Conservation (phyloP, 495 filamentous ascomycete species). For the Annulohypoxylon maeteangense region DNA sequence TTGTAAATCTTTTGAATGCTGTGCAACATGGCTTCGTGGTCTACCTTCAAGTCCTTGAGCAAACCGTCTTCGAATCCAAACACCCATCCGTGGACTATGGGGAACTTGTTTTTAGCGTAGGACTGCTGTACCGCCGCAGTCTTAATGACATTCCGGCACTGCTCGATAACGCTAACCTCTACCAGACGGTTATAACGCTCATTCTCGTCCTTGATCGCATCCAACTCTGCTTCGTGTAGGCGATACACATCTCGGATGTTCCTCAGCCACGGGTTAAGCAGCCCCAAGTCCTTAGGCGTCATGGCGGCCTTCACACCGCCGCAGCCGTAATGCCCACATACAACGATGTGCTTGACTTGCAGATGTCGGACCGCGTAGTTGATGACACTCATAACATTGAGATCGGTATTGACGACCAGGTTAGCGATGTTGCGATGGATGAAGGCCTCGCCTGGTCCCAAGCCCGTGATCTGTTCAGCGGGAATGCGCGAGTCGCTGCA, state of each 20-base stretch:
- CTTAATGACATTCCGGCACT: conserved; percentile 69
- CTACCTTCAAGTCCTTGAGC: conserved; percentile 64
- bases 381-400: conserved; percentile 71
- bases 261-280: conserved; percentile 70
- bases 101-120: conserved; percentile 62
- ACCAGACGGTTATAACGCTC: conserved; percentile 65
- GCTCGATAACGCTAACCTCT: conserved; percentile 69
- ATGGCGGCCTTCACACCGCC: conserved; percentile 72
- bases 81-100: conserved; percentile 67
- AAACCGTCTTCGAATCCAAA: conserved; percentile 64
- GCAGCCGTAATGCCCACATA: conserved; percentile 73
- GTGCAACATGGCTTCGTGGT: conserved; percentile 56
- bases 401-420: conserved; percentile 66
- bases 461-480: conserved; percentile 67
- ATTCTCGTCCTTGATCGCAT: conserved; percentile 57
- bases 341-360: conserved; percentile 71
- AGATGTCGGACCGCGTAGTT: conserved; percentile 69
- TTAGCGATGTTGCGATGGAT: conserved; percentile 74
- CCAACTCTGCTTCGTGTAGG: conserved; percentile 66
- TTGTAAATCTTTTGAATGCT: conserved; percentile 68
- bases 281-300: conserved; percentile 65
- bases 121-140: conserved; percentile 65
- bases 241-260: conserved; percentile 70
- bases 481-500: conserved; percentile 73
- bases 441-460: conserved; percentile 69